Evolutionary conservation across 2,329 filamentous ascomycete species (phyloP).

Genomic region (Aspergillus oerlinghausenensis): DNA sequence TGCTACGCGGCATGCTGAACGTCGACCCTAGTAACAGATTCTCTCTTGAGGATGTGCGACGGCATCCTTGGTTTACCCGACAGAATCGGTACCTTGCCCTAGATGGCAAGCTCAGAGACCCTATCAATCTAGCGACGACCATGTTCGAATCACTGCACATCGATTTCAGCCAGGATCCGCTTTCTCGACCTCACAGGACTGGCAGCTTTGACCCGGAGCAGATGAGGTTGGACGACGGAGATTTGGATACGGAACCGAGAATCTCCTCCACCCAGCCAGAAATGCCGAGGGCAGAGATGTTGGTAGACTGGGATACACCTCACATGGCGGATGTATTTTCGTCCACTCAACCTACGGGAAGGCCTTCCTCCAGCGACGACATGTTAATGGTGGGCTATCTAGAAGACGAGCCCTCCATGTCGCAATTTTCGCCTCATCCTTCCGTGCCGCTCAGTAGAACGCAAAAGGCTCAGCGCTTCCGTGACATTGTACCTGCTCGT

Average conservation of each 20-base stretch:
- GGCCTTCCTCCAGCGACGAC: constrained; percentile 30
- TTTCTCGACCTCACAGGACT: constrained; percentile 40
- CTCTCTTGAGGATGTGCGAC: constrained; percentile 77
- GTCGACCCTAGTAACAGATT: constrained; percentile 72
- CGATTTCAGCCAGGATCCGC: constrained; percentile 69
- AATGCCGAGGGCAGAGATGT: constrained; percentile 65
- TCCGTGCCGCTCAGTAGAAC: constrained; percentile 78
- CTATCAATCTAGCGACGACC: constrained; percentile 79
- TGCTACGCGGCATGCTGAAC: constrained; percentile 90
- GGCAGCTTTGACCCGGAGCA: constrained; percentile 44
- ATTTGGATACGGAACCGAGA: constrained; percentile 40
- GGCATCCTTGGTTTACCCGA: constrained; percentile 92
- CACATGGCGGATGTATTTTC: constrained; percentile 46
- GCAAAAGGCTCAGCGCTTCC: constrained; percentile 81
- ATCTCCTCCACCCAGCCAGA: constrained; percentile 85
- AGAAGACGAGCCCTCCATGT: constrained; percentile 76
- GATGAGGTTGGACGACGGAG: constrained; percentile 65
- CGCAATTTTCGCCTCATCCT: constrained; percentile 77
- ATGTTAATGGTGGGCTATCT: constrained; percentile 58
- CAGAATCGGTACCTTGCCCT: constrained; percentile 69
- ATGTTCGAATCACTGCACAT: constrained; percentile 92
- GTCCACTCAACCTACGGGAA: constrained; percentile 45
- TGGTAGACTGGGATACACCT: constrained; percentile 86
- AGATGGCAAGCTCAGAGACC: constrained; percentile 72
- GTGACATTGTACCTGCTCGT: constrained; percentile 84